A percentile compares a stretch with the other conserved stretches of the same genome.
phyloP scores from a whole-genome alignment of 2,329 filamentous ascomycete species.

The Ramularia endophylla region DNA sequence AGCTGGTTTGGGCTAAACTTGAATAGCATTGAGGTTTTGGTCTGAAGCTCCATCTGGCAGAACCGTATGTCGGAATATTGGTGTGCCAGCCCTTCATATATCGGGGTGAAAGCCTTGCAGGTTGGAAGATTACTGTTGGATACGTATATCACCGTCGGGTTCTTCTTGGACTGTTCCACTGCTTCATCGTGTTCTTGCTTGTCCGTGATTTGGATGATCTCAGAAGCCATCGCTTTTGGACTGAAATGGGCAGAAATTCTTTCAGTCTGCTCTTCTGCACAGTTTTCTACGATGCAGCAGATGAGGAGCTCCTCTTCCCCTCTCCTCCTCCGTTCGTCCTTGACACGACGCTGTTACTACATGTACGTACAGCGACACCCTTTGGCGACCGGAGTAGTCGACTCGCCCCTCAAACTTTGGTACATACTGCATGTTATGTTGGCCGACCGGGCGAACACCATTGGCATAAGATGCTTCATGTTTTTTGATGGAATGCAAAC shows the following conservation, averaged over 20 bases:
- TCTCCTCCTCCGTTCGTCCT: too few species aligned
- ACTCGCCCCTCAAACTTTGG: too few species aligned
- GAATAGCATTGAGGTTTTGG: conserved; percentile 16
- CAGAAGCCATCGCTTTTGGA: conserved; percentile 2
- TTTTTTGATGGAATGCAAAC: too few species aligned
- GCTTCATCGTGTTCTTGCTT: conserved; percentile 16
- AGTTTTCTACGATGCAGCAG: too few species aligned
- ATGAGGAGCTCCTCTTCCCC: too few species aligned
- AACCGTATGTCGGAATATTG: conserved; percentile 10
- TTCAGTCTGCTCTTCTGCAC: not conserved
- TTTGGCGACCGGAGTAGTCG: too few species aligned
- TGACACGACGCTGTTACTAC: too few species aligned
- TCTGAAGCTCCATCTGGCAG: conserved; percentile 16
- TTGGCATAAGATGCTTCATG: too few species aligned
- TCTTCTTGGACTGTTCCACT: conserved; percentile 14
- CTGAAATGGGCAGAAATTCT: too few species aligned
- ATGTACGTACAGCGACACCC: too few species aligned
- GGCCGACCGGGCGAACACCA: too few species aligned
- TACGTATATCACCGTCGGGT: conserved; percentile 40
- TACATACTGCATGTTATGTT: too few species aligned
- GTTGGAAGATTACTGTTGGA: conserved; percentile 27
- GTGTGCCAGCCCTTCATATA: conserved; percentile 13
- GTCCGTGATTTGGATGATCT: conserved; percentile 12
- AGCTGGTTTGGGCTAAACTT: conserved; percentile 22
- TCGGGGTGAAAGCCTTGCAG: conserved; percentile 16